These are phyloP conservation scores for Globomyces sp. DNA, from an alignment of 371 early-diverging fungal genomes.

Conservation along the genomic window DNA sequence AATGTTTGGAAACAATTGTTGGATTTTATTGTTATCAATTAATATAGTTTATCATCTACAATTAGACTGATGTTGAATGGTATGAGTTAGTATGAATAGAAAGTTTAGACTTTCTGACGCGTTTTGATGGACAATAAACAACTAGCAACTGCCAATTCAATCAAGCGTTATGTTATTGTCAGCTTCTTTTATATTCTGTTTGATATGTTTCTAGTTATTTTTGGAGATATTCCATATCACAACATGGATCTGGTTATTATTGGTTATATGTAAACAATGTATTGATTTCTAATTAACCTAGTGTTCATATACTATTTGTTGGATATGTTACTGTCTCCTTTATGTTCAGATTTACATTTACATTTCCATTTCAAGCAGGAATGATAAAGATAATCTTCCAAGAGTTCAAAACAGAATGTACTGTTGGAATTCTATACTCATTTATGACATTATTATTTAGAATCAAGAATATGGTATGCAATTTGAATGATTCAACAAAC, in stretches of 20 bases:
- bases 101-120: too few relatives aligned
- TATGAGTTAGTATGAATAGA: too few relatives aligned
- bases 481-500: not conserved
- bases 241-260: not conserved
- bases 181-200: too few relatives aligned
- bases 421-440: not conserved
- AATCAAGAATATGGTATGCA: not conserved
- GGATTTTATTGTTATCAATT: too few relatives aligned
- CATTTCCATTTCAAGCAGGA: slow-evolving; percentile 10
- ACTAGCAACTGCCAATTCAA: too few relatives aligned
- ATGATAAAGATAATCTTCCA: not conserved
- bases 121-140: too few relatives aligned
- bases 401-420: slow-evolving; percentile 1
- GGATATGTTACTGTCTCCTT: not conserved
- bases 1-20: not conserved
- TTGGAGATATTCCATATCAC: slow-evolving; percentile 2
- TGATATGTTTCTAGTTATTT: not conserved
- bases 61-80: too few relatives aligned
- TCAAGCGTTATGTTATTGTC: too few relatives aligned
- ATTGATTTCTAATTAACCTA: not conserved
- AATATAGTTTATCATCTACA: too few relatives aligned
- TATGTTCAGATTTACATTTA: slow-evolving; percentile 8
- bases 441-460: not conserved
- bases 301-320: slow-evolving; percentile 3
- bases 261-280: not conserved